These are phyloP conservation scores for Pneumocystis wakefieldiae DNA, from an alignment of 1,139 yeast genomes.

Conservation along the genomic window DNA sequence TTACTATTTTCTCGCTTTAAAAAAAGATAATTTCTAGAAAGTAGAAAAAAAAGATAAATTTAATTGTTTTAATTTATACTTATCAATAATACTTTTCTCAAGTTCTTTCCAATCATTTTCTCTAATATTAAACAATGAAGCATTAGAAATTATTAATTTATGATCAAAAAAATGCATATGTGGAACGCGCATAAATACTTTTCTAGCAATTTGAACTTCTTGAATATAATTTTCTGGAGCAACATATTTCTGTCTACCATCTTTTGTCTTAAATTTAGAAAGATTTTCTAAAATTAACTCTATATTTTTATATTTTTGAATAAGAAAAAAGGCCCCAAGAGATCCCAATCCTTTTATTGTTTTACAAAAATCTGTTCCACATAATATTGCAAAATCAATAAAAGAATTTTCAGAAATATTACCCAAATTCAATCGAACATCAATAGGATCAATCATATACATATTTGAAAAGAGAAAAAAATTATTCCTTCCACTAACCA, in stretches of 20 bases:
- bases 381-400: neutral
- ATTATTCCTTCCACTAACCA: neutral
- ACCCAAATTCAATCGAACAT: neutral
- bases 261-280: neutral
- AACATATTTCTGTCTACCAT: neutral
- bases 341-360: neutral
- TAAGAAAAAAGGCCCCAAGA: neutral
- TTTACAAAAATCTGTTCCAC: conserved; percentile 1
- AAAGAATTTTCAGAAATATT: neutral
- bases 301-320: neutral
- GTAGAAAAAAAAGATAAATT: neutral
- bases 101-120: neutral
- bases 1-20: neutral
- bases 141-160: neutral
- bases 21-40: neutral
- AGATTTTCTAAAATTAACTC: neutral
- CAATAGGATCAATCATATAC: neutral
- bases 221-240: conserved; percentile 2
- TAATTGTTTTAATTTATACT: neutral
- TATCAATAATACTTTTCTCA: neutral
- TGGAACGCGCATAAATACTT: neutral
- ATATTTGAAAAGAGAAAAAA: neutral
- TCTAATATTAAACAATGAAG: neutral
- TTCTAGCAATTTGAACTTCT: conserved; percentile 1
- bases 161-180: neutral